Evolutionary conservation across 1,284 basidiomycete genomes (phyloP), one percentile per base, ranked within the genome.

Genomic region (Coniferiporia sulphurascens): DNA sequence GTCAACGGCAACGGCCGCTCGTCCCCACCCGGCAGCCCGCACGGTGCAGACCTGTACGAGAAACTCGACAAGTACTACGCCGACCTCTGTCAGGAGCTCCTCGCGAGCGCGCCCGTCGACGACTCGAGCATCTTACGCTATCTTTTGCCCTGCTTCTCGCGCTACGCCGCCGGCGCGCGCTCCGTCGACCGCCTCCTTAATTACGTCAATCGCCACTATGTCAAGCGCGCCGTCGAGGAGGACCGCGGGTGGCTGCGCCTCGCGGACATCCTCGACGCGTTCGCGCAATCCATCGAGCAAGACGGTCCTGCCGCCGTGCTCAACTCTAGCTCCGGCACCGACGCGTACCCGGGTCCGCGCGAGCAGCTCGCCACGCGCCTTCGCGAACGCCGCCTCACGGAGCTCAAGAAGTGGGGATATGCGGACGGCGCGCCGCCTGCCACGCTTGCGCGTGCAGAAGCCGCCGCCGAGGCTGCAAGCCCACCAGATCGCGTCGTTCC

Each of bases 171-270:
- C 36, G 87, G 87, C 54, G 83, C 83, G 6, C 78, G 81, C 62
- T 80, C 85, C 55, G 80, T 85, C 61, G 79, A 84, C 69, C 81
- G 88, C 64, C 79, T 90, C 32, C 78, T 89, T 64, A 88, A 84
- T 73, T 90, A 90, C 69, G 80, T 90, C 55, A 89, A 90, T 70
- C 80, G 87, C 21, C 87, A 89, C 70, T 87, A 87, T 66, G 86
- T 90, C 65, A 86, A 85, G 69, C 83, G 86, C 22, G 84, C 85
- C 48, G 76, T 86, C 7, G 87, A 89, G 70, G 87, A 90, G 71
- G 88, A 89, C 70, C 81, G 77, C 62, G 87, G 88, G 38, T 90
- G 87, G 87, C 75, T 90, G 49, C 79, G 84, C 34, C 73, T 89
- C 48, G 75, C 75, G 50, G 86, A 89, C 68, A 78, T 87, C 6